Percentiles rank a stretch among this genome's conserved stretches.
phyloP scores from a whole-genome alignment of 2,329 filamentous ascomycete genomes.

The Ascochyta clinopodiicola region DNA sequence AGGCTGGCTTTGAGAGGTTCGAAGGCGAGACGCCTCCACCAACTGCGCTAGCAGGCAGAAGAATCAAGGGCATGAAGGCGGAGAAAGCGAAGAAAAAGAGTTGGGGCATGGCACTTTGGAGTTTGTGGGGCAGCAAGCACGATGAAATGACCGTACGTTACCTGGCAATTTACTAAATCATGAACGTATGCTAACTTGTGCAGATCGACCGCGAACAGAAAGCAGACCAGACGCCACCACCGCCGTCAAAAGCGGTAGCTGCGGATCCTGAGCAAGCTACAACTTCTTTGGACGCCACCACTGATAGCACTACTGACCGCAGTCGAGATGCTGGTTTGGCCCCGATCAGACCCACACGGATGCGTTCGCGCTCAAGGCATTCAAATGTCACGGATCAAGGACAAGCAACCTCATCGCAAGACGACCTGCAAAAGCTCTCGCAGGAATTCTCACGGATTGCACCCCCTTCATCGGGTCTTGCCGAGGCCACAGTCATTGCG shows the following conservation, averaged over 20 bases:
- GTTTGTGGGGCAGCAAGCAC: constrained; percentile 85
- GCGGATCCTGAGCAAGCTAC: constrained; percentile 18
- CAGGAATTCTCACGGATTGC: constrained; percentile 22
- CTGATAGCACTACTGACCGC: constrained; percentile 15
- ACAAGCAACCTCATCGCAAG: constrained; percentile 30
- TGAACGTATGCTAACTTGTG: not conserved
- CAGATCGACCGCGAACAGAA: constrained; percentile 46
- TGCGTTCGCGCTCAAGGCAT: constrained; percentile 39
- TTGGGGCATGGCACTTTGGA: constrained; percentile 82
- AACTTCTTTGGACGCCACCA: constrained; percentile 46
- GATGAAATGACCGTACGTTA: constrained; percentile 72
- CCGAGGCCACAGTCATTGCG: constrained; percentile 38
- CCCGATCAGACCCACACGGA: constrained; percentile 15
- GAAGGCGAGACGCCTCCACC: constrained; percentile 79
- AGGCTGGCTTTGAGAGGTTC: constrained; percentile 73
- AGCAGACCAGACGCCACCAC: constrained; percentile 30
- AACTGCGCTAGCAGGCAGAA: constrained; percentile 78
- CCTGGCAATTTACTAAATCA: not conserved
- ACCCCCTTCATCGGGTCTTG: constrained; percentile 28
- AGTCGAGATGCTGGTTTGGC: constrained; percentile 14
- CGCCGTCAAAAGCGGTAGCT: constrained; percentile 14
- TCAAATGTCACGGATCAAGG: constrained; percentile 43
- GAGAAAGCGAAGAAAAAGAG: constrained; percentile 69
- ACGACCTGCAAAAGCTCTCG: constrained; percentile 24
- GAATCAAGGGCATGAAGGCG: constrained; percentile 57